Evolutionary conservation across 768 basidiomycete genomes (phyloP).

Genomic region (Boletus barrowsii): DNA sequence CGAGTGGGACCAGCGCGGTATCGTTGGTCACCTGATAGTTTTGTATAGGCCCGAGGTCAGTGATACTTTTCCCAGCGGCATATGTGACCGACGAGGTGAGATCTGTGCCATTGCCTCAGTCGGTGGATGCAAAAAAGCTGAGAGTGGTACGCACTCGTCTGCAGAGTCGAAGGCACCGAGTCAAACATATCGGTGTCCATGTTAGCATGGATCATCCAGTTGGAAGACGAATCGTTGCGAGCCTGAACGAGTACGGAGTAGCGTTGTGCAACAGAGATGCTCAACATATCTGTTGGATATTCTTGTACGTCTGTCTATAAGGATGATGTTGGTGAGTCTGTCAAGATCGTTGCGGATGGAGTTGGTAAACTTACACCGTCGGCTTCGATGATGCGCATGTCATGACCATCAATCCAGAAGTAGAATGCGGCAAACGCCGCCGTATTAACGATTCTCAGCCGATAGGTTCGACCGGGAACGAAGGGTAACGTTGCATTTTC

Average conservation of each 20-base stretch:
- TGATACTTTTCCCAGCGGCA: conserved; percentile 46
- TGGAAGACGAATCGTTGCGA: conserved; percentile 75
- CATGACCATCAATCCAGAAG: conserved; percentile 89
- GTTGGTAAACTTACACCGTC: conserved; percentile 58
- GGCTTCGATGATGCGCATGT: conserved; percentile 81
- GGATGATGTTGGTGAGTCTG: not conserved
- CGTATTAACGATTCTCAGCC: conserved; percentile 90
- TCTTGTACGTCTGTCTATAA: conserved; percentile 72
- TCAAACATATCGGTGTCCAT: conserved; percentile 86
- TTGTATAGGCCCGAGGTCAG: conserved; percentile 51
- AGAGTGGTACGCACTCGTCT: conserved; percentile 56
- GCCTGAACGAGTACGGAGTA: conserved; percentile 93
- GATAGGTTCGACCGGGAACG: conserved; percentile 82
- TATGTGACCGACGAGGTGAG: conserved; percentile 85
- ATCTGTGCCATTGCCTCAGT: conserved; percentile 42
- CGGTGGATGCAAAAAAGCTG: not conserved
- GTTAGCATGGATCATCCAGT: conserved; percentile 90
- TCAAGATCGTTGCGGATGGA: not conserved
- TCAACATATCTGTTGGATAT: conserved; percentile 66
- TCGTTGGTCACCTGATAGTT: conserved; percentile 67
- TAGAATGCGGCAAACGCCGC: conserved; percentile 70
- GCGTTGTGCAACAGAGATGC: conserved; percentile 83
- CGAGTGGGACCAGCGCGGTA: conserved; percentile 62
- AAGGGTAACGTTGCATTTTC: conserved; percentile 85
- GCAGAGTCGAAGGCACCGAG: conserved; percentile 62